These are phyloP conservation scores for Dryas integrifolia DNA, from an alignment of 331 rosid species.

Conservation along the genomic window DNA sequence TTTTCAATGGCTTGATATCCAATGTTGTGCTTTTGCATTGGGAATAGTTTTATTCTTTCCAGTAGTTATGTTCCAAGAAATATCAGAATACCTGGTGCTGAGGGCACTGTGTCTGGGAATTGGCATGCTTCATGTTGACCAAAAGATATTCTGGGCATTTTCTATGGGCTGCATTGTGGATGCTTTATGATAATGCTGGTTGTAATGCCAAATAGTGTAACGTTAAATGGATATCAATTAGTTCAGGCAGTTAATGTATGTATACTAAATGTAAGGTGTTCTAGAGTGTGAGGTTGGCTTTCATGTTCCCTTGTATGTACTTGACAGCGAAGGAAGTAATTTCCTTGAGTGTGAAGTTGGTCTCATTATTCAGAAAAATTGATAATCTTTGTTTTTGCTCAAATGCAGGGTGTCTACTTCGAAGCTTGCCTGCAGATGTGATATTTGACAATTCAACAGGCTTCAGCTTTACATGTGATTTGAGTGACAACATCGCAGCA, in stretches of 20 bases:
- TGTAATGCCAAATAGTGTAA: not conserved
- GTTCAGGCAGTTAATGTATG: not conserved
- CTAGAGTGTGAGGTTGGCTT: not conserved
- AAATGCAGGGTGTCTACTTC: slow-evolving; percentile 81
- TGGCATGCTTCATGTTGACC: not conserved
- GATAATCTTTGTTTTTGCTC: slow-evolving; percentile 13
- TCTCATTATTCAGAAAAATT: not conserved
- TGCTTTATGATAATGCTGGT: not conserved
- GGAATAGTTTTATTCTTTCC: not conserved
- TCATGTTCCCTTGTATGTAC: not conserved
- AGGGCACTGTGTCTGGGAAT: not conserved
- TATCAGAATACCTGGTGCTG: not conserved
- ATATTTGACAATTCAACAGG: slow-evolving; percentile 80
- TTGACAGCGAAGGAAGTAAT: not conserved
- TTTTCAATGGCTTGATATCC: not conserved
- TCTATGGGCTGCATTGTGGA: not conserved
- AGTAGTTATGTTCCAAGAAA: not conserved
- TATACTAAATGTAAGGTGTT: not conserved
- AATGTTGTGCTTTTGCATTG: not conserved
- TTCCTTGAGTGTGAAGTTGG: not conserved
- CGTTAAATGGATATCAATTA: not conserved
- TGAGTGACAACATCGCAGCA: slow-evolving; percentile 85
- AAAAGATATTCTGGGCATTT: not conserved
- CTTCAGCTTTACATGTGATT: slow-evolving; percentile 85
- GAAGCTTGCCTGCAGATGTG: slow-evolving; percentile 86